Percentiles rank a stretch among this genome's conserved stretches.
Evolutionary conservation across 139 green algal genomes (phyloP).

Genomic region (Asterochloris erici): DNA sequence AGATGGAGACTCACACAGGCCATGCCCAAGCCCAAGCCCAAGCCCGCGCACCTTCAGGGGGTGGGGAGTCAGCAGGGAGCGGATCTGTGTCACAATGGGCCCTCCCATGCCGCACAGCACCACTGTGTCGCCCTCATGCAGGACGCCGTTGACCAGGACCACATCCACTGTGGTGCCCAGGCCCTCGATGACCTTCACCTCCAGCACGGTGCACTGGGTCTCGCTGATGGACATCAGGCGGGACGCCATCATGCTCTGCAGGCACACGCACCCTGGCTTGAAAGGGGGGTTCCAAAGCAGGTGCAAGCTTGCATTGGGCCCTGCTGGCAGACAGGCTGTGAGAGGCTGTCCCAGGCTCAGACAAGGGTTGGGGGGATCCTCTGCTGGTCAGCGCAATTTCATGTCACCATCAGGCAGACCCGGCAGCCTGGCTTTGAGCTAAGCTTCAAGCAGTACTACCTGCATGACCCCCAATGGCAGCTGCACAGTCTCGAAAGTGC

Average conservation of each 20-base stretch:
- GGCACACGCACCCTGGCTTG: neutral
- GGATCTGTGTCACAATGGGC: constrained; percentile 89
- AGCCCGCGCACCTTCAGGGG: constrained; percentile 57
- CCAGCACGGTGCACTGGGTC: constrained; percentile 81
- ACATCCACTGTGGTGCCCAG: constrained; percentile 98
- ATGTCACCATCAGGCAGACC: too few species aligned
- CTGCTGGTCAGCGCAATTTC: too few species aligned
- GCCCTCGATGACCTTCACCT: constrained; percentile 98
- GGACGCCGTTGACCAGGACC: constrained; percentile 89
- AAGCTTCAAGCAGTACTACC: too few species aligned
- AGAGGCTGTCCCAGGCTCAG: too few species aligned
- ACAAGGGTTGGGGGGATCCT: too few species aligned
- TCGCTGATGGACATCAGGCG: constrained; percentile 90
- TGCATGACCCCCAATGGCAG: too few species aligned
- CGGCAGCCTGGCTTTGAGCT: too few species aligned
- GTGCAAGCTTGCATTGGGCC: too few species aligned
- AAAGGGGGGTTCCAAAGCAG: too few species aligned
- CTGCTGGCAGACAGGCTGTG: too few species aligned
- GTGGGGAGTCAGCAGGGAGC: constrained; percentile 93
- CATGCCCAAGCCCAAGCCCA: neutral
- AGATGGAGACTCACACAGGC: neutral
- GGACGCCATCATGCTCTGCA: constrained; percentile 78
- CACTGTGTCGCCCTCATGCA: constrained; percentile 88
- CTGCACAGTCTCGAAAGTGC: too few species aligned
- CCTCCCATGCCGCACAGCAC: constrained; percentile 92